phyloP scores from a whole-genome alignment of 345 rosid genomes.

The Zanthoxylum bungeanum region DNA sequence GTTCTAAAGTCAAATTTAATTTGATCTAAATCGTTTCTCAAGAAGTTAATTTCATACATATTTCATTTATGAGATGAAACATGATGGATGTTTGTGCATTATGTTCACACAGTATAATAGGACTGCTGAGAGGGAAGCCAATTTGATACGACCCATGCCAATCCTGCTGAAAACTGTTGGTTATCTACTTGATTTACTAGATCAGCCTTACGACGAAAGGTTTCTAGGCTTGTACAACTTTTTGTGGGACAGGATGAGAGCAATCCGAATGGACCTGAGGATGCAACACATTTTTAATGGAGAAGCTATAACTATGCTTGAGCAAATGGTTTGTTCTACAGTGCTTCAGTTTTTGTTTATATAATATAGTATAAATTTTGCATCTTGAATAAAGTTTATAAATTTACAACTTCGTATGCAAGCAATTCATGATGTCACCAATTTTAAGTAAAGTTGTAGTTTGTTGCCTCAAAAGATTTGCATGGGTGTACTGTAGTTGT shows the following conservation, averaged over 20 bases:
- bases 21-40: neutral
- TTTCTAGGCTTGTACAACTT: conserved; percentile 91
- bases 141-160: conserved; percentile 87
- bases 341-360: conserved; percentile 4
- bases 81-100: conserved; percentile 24
- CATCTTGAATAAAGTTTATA: conserved; percentile 5
- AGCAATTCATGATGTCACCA: too few species aligned
- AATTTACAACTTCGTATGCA: too few species aligned
- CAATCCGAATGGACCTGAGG: conserved; percentile 91
- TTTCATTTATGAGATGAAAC: conserved; percentile 1
- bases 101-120: conserved; percentile 68
- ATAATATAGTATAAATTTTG: conserved; percentile 2
- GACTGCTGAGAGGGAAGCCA: conserved; percentile 93
- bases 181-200: conserved; percentile 80
- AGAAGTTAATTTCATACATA: neutral
- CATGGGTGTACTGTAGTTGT: neutral
- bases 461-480: neutral
- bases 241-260: conserved; percentile 99
- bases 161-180: conserved; percentile 75
- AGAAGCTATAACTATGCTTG: conserved; percentile 83
- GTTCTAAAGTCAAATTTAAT: conserved; percentile 1
- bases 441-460: conserved; percentile 1
- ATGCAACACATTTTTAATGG: conserved; percentile 91
- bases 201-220: conserved; percentile 71
- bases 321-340: conserved; percentile 74